phyloP scores from a whole-genome alignment of 305 asterid species.

The Fraxinus latifolia region DNA sequence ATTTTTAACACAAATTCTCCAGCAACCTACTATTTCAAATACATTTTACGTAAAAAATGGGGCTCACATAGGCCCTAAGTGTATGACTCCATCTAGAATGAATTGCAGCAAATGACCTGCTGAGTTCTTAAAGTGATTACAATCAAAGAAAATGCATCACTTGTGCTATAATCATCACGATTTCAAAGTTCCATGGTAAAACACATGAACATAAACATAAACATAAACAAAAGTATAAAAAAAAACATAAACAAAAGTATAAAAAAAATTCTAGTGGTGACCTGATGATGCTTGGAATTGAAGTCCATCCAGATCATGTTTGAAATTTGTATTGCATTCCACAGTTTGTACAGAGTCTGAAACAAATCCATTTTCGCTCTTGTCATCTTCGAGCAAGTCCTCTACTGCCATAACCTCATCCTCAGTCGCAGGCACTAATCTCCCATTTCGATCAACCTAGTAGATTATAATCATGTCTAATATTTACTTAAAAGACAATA shows the following conservation, averaged over 20 bases:
- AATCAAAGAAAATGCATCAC: not conserved
- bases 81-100: not conserved
- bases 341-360: slow-evolving; percentile 35
- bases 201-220: not conserved
- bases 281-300: slow-evolving; percentile 46
- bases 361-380: slow-evolving; percentile 34
- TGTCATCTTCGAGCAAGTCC: slow-evolving; percentile 67
- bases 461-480: slow-evolving; percentile 18
- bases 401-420: slow-evolving; percentile 81
- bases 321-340: slow-evolving; percentile 33
- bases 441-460: slow-evolving; percentile 86
- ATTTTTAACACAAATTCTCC: too few species aligned
- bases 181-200: not conserved
- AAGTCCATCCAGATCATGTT: slow-evolving; percentile 27
- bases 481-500: slow-evolving; percentile 17
- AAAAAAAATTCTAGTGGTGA: slow-evolving; percentile 15
- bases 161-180: slow-evolving; percentile 11
- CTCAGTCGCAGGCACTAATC: slow-evolving; percentile 89
- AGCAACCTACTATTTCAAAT: too few species aligned
- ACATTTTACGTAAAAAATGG: too few species aligned
- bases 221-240: not conserved
- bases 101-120: not conserved
- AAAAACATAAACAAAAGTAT: not conserved
- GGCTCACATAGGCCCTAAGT: not conserved
- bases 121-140: not conserved